These are phyloP conservation scores for Aspergillus tanneri DNA, from an alignment of 2,329 filamentous ascomycete genomes.

Conservation along the genomic window DNA sequence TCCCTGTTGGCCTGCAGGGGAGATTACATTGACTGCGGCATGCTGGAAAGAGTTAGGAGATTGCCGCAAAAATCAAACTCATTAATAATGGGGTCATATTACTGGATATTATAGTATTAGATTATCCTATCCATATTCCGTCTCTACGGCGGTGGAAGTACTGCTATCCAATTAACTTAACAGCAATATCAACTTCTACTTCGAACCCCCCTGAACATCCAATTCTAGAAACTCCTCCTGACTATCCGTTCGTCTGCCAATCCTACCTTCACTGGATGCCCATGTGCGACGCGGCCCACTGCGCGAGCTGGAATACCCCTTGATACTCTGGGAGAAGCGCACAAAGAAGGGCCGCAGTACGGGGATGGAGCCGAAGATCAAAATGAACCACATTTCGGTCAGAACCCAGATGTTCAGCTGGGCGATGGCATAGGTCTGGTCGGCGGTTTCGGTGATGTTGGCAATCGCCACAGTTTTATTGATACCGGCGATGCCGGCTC, in stretches of 20 bases:
- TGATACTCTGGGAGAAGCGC: conserved; percentile 19
- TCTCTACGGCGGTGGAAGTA: no score
- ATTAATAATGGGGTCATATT: no score
- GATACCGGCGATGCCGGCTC: conserved; percentile 21
- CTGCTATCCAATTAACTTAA: no score
- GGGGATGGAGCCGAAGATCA: conserved; percentile 21
- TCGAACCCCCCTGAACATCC: no score
- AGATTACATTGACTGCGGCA: neutral
- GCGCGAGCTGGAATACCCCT: conserved; percentile 7
- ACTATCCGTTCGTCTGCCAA: neutral
- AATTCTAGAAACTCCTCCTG: neutral
- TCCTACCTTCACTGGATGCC: no score
- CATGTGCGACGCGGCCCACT: no score
- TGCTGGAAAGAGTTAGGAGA: neutral
- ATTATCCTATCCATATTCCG: no score
- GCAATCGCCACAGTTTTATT: conserved; percentile 20
- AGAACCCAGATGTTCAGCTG: conserved; percentile 21
- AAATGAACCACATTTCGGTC: conserved; percentile 25
- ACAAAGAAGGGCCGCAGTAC: conserved; percentile 18
- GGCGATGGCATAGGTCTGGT: conserved; percentile 18
- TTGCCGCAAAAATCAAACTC: no score
- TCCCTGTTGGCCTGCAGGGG: no score
- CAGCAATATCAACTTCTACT: no score
- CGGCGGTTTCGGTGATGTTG: conserved; percentile 11
- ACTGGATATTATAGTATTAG: neutral